phyloP scores from a whole-genome alignment of 768 basidiomycete genomes.

The Favolaschia claudopus region DNA sequence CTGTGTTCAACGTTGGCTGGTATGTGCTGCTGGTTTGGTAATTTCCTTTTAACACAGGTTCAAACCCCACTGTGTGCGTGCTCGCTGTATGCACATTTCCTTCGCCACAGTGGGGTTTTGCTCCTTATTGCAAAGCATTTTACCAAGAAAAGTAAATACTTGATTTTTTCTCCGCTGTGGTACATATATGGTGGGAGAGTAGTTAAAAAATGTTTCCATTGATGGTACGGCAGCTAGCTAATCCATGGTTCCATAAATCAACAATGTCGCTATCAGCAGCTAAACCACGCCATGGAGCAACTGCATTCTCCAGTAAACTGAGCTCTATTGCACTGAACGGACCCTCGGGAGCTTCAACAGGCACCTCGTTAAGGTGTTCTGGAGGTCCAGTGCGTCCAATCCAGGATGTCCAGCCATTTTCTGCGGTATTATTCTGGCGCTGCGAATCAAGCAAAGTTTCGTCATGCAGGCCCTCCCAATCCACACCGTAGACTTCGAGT shows the following conservation, averaged over 20 bases:
- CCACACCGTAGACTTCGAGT: not conserved
- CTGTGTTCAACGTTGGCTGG: too few relatives aligned
- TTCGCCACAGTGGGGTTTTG: too few relatives aligned
- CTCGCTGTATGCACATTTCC: too few relatives aligned
- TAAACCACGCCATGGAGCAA: not conserved
- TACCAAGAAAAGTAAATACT: too few relatives aligned
- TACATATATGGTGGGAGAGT: not conserved
- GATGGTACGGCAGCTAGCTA: not conserved
- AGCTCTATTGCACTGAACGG: not conserved
- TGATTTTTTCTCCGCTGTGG: too few relatives aligned
- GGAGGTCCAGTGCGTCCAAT: not conserved
- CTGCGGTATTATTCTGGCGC: not conserved
- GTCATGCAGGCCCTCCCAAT: not conserved
- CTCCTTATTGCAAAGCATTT: too few relatives aligned
- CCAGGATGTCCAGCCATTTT: not conserved
- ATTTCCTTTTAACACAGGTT: too few relatives aligned
- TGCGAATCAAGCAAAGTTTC: not conserved
- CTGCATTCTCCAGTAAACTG: not conserved
- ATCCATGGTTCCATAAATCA: not conserved
- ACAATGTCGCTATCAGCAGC: not conserved
- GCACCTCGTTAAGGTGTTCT: not conserved
- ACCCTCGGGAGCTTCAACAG: not conserved
- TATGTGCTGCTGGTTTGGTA: too few relatives aligned
- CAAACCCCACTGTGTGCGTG: too few relatives aligned
- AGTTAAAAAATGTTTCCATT: not conserved